These are phyloP conservation scores for Mycena galericulata DNA, from an alignment of 768 basidiomycete genomes.

Conservation along the genomic window DNA sequence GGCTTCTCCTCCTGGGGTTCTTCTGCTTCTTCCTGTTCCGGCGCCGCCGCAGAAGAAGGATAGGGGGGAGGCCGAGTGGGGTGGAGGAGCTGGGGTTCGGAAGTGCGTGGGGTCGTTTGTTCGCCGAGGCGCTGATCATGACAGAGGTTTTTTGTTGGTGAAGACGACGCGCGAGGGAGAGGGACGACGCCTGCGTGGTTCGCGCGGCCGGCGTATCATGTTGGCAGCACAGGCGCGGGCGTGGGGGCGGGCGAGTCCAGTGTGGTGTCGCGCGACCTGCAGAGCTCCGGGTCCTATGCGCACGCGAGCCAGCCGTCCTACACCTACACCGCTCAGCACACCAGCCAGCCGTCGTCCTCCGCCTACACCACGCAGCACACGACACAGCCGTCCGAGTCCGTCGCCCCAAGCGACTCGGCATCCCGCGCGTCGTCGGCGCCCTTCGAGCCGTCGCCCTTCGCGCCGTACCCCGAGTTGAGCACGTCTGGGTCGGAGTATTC, in stretches of 20 bases:
- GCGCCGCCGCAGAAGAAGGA: neutral
- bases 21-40: slow-evolving; percentile 18
- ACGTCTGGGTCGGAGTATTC: neutral
- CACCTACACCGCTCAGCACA: neutral
- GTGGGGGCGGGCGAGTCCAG: no score
- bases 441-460: neutral
- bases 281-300: neutral
- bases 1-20: neutral
- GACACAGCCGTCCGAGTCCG: neutral
- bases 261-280: neutral
- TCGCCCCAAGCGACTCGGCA: neutral
- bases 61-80: neutral
- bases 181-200: slow-evolving; percentile 22
- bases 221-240: no score
- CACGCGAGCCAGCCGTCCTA: neutral
- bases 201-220: slow-evolving; percentile 16
- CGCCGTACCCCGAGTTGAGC: neutral
- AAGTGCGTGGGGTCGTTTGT: neutral
- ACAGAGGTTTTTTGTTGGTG: neutral
- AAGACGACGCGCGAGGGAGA: neutral
- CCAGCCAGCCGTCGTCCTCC: no score
- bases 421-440: neutral
- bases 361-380: no score
- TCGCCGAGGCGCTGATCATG: no score
- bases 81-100: neutral